Percentiles rank a stretch among this genome's conserved stretches.
phyloP scores from a whole-genome alignment of 108 stramenopile genomes.

The Aurantiochytrium sp. region DNA sequence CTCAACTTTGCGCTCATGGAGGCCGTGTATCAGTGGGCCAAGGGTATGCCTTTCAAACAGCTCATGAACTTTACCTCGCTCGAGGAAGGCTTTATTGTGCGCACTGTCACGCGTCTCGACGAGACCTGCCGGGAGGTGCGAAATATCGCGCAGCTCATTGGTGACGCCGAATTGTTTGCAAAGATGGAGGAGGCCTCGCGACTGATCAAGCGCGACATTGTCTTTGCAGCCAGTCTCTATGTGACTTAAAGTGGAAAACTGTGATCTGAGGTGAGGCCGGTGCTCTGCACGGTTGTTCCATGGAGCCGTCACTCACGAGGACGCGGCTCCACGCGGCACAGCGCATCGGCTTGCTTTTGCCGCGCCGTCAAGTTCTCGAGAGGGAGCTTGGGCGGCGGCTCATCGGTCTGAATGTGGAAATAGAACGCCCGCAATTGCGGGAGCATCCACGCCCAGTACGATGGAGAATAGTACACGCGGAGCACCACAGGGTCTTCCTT shows the following conservation, averaged over 20 bases:
- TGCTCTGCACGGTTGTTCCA: background rate
- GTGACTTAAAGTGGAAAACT: slow-evolving; percentile 46
- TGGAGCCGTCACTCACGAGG: background rate
- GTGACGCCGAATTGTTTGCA: slow-evolving; percentile 82
- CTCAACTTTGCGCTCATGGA: slow-evolving; percentile 90
- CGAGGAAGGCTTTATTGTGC: slow-evolving; percentile 92
- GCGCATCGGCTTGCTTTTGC: background rate
- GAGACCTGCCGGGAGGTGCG: slow-evolving; percentile 92
- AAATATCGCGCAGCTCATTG: slow-evolving; percentile 86
- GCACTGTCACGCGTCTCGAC: slow-evolving; percentile 85
- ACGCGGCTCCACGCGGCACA: background rate
- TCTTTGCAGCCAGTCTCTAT: slow-evolving; percentile 92
- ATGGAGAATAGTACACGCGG: background rate
- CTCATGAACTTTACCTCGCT: slow-evolving; percentile 70
- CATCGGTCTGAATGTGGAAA: background rate
- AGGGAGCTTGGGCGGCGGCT: background rate
- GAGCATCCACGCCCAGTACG: background rate
- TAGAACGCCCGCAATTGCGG: background rate
- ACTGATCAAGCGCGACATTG: slow-evolving; percentile 89
- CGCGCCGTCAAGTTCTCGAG: background rate
- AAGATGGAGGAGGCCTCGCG: slow-evolving; percentile 89
- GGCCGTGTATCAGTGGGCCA: slow-evolving; percentile 95
- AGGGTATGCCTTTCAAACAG: slow-evolving; percentile 81
- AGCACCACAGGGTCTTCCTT: background rate
- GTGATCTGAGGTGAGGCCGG: background rate